Conservation (phyloP, 169 alveolate genomes). For the Besnoitia besnoiti region DNA sequence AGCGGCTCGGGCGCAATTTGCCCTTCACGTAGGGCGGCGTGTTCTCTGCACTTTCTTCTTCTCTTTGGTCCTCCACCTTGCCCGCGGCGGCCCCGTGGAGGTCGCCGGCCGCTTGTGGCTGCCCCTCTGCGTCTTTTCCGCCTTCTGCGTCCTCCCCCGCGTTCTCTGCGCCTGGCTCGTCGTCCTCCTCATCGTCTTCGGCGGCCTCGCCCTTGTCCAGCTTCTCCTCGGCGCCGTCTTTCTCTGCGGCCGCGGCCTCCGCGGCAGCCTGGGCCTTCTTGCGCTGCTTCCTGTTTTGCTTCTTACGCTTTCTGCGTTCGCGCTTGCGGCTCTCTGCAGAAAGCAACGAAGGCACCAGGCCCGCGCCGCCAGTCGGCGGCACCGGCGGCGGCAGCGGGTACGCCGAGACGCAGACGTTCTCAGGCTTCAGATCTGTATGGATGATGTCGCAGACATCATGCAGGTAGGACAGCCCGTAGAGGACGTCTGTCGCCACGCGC, state of each 20-base stretch:
- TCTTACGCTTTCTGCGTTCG: slow-evolving; percentile 26
- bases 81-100: not conserved
- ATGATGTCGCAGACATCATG: slow-evolving; percentile 93
- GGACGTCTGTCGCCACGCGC: slow-evolving; percentile 94
- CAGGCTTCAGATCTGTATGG: slow-evolving; percentile 99
- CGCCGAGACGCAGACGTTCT: slow-evolving; percentile 89
- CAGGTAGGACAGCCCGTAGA: slow-evolving; percentile 97
- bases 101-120: not conserved
- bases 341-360: slow-evolving; percentile 23
- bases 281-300: slow-evolving; percentile 28
- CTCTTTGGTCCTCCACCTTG: too few species aligned
- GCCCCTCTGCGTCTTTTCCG: slow-evolving; percentile 32
- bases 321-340: slow-evolving; percentile 11
- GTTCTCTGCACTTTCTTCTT: not conserved
- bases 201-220: slow-evolving; percentile 50
- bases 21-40: slow-evolving; percentile 66
- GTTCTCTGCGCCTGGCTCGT: slow-evolving; percentile 56
- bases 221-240: not conserved
- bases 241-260: slow-evolving; percentile 45
- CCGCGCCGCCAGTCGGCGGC: slow-evolving; percentile 50
- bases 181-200: slow-evolving; percentile 67
- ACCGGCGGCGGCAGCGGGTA: slow-evolving; percentile 73
- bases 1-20: slow-evolving; percentile 66
- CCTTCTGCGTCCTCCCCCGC: not conserved
- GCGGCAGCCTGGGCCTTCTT: slow-evolving; percentile 43